These are phyloP conservation scores for Colletotrichum sp. DNA, from an alignment of 2,329 filamentous ascomycete genomes.

Conservation along the genomic window DNA sequence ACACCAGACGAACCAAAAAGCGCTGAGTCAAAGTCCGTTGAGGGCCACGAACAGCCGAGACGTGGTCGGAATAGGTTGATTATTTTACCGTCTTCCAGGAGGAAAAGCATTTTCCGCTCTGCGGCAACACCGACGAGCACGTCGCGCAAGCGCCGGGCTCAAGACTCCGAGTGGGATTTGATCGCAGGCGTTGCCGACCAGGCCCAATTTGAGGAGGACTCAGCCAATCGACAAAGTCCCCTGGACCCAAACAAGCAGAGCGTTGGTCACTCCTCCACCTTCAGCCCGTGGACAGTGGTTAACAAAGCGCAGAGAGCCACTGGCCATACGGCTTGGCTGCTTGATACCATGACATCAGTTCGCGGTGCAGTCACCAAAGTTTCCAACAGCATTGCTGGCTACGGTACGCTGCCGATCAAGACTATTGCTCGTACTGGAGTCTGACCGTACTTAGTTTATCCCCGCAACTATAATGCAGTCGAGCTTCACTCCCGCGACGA, in stretches of 20 bases:
- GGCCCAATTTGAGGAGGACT: neutral
- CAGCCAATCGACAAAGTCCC: neutral
- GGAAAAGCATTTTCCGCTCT: neutral
- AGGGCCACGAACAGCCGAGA: neutral
- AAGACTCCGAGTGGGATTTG: slow-evolving; percentile 34
- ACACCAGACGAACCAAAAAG: neutral
- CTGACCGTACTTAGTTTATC: slow-evolving; percentile 4
- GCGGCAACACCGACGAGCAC: neutral
- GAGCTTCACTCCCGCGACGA: neutral
- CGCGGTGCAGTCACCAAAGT: slow-evolving; percentile 16
- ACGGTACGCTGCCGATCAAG: neutral
- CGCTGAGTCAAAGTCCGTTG: neutral
- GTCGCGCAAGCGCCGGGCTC: slow-evolving; percentile 32
- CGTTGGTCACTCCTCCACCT: neutral
- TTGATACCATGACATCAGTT: slow-evolving; percentile 21
- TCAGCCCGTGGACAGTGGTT: neutral
- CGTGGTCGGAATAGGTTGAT: neutral
- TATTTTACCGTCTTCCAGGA: neutral
- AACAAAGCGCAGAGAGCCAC: neutral
- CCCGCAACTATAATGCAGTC: neutral
- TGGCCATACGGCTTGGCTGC: neutral
- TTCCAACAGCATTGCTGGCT: slow-evolving; percentile 16
- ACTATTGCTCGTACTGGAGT: neutral
- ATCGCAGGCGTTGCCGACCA: slow-evolving; percentile 23
- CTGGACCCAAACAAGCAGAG: neutral